Conservation (phyloP, 768 basidiomycete genomes). For the Lepiota venenata region DNA sequence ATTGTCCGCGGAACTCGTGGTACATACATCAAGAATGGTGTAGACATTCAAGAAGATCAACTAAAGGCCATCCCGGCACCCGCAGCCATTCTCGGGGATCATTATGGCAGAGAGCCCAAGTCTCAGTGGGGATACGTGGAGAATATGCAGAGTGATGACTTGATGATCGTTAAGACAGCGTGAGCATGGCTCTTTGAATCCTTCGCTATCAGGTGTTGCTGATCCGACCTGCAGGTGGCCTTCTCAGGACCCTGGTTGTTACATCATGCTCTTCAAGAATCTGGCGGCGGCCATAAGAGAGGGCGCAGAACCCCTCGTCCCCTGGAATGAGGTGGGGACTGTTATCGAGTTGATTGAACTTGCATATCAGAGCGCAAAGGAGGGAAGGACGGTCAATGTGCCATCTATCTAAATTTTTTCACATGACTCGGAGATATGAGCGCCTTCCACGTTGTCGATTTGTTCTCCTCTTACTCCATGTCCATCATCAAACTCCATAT, state of each 20-base stretch:
- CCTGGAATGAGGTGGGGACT: slow-evolving; percentile 68
- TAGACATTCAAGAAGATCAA: slow-evolving; percentile 80
- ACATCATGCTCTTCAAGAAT: slow-evolving; percentile 61
- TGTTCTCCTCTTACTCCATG: slow-evolving; percentile 23
- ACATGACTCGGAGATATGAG: slow-evolving; percentile 20
- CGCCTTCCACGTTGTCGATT: slow-evolving; percentile 25
- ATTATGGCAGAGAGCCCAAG: slow-evolving; percentile 62
- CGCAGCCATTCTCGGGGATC: slow-evolving; percentile 36
- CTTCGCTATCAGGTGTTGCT: slow-evolving; percentile 7
- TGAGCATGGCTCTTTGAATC: slow-evolving; percentile 19
- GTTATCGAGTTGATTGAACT: slow-evolving; percentile 80
- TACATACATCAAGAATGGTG: slow-evolving; percentile 69
- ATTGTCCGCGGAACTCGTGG: slow-evolving; percentile 69
- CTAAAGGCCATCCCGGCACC: slow-evolving; percentile 54
- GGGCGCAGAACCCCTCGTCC: slow-evolving; percentile 52
- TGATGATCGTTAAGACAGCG: slow-evolving; percentile 33
- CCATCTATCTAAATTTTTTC: slow-evolving; percentile 16
- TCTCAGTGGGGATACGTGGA: slow-evolving; percentile 62
- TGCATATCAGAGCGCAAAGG: slow-evolving; percentile 61
- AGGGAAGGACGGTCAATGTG: slow-evolving; percentile 43
- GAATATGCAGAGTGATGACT: slow-evolving; percentile 46
- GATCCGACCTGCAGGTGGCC: slow-evolving; percentile 49
- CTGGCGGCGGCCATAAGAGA: slow-evolving; percentile 60
- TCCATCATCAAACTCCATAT: slow-evolving; percentile 53
- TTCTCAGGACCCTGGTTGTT: slow-evolving; percentile 53